phyloP scores from a whole-genome alignment of 2,329 filamentous ascomycete genomes.

The Botrytis sinoallii region DNA sequence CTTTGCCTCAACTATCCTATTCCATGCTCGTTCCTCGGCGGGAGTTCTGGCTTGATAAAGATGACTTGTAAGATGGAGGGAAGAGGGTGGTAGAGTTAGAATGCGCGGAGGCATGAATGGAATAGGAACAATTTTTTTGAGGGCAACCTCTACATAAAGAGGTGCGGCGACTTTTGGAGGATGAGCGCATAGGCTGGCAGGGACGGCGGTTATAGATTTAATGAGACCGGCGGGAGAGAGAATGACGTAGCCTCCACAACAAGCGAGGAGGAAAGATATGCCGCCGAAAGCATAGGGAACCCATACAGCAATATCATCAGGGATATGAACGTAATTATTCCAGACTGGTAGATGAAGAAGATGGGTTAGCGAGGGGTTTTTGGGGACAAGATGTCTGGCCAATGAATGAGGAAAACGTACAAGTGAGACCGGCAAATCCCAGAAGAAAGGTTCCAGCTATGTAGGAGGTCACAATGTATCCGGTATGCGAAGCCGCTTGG shows the following conservation, averaged over 20 bases:
- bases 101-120: conserved; percentile 32
- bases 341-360: conserved; percentile 32
- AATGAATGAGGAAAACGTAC: conserved; percentile 25
- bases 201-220: conserved; percentile 39
- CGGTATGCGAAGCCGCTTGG: conserved; percentile 60
- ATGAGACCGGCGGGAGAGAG: conserved; percentile 57
- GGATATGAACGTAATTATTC: conserved; percentile 47
- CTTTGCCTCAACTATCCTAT: conserved; percentile 38
- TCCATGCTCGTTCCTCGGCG: conserved; percentile 27
- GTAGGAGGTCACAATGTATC: conserved; percentile 61
- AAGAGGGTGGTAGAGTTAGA: conserved; percentile 21
- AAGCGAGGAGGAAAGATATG: conserved; percentile 57
- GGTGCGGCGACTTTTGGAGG: conserved; percentile 3
- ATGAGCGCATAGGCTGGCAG: conserved; percentile 22
- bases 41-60: conserved; percentile 19
- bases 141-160: conserved; percentile 51
- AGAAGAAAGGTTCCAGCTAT: conserved; percentile 53
- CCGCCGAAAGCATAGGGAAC: conserved; percentile 55
- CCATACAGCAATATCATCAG: conserved; percentile 53
- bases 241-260: conserved; percentile 58
- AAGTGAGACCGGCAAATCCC: conserved; percentile 49
- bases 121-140: conserved; percentile 35
- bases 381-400: background rate
- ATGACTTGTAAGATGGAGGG: conserved; percentile 7
- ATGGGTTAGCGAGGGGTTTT: background rate